Evolutionary conservation across 805 yeast species (phyloP).

Genomic region (Jamesozyma gamospora): DNA sequence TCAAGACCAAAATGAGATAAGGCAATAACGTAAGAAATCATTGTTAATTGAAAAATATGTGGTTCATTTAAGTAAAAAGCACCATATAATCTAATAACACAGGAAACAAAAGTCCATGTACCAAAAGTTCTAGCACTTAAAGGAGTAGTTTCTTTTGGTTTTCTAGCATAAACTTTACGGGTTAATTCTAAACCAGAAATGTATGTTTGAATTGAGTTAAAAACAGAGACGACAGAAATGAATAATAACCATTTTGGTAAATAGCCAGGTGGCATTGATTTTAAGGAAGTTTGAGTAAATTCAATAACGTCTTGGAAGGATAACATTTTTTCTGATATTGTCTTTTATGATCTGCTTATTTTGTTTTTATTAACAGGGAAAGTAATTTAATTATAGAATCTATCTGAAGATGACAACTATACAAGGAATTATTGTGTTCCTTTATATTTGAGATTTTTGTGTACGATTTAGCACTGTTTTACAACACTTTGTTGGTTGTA

Average conservation of each 20-base stretch:
- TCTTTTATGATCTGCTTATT: too few species aligned
- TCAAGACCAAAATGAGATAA: slow-evolving; percentile 74
- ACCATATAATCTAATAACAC: slow-evolving; percentile 77
- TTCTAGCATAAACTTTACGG: slow-evolving; percentile 62
- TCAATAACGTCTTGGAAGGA: slow-evolving; percentile 29
- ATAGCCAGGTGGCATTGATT: slow-evolving; percentile 37
- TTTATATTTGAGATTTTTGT: too few species aligned
- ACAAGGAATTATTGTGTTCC: too few species aligned
- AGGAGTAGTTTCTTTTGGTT: slow-evolving; percentile 50
- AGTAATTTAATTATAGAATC: too few species aligned
- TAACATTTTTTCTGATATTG: slow-evolving; percentile 23
- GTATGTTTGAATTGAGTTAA: slow-evolving; percentile 85
- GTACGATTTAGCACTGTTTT: too few species aligned
- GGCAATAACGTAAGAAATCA: slow-evolving; percentile 76
- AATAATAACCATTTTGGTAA: slow-evolving; percentile 73
- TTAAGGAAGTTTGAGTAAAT: slow-evolving; percentile 16
- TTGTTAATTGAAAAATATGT: slow-evolving; percentile 66
- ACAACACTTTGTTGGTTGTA: too few species aligned
- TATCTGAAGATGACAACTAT: too few species aligned
- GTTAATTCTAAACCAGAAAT: slow-evolving; percentile 64
- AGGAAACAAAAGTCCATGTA: slow-evolving; percentile 88
- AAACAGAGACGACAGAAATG: slow-evolving; percentile 80
- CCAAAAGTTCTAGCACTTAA: slow-evolving; percentile 96
- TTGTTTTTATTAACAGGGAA: too few species aligned
- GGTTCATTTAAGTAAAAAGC: slow-evolving; percentile 65